Conservation (phyloP, 495 filamentous ascomycete genomes). For the Lepidopterella palustris region DNA sequence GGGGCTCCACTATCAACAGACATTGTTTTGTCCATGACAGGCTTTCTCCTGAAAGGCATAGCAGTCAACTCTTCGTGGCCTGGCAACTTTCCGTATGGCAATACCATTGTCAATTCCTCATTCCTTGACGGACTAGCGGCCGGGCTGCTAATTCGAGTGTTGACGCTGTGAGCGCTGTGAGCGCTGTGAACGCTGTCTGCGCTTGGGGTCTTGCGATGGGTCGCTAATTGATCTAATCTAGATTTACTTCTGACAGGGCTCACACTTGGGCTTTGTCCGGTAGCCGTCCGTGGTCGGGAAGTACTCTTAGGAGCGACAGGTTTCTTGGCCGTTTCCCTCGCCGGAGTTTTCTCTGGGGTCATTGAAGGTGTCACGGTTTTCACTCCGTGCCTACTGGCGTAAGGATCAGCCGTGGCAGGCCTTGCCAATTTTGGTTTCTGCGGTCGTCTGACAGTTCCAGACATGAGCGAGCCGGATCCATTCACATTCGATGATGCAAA, state of each 20-base stretch:
- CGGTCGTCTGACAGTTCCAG: slow-evolving; percentile 54
- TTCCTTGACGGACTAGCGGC: slow-evolving; percentile 29
- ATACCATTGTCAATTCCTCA: slow-evolving; percentile 39
- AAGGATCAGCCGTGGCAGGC: slow-evolving; percentile 56
- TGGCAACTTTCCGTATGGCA: slow-evolving; percentile 25
- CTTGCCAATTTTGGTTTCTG: slow-evolving; percentile 46
- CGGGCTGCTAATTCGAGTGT: slow-evolving; percentile 28
- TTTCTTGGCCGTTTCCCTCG: slow-evolving; percentile 38
- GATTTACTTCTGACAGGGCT: slow-evolving; percentile 29
- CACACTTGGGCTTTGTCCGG: slow-evolving; percentile 26
- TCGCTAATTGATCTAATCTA: slow-evolving; percentile 14
- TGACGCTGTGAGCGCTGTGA: no score
- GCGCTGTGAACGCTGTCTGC: no score
- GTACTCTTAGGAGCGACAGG: slow-evolving; percentile 23
- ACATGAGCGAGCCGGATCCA: slow-evolving; percentile 46
- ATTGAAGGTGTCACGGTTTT: slow-evolving; percentile 39
- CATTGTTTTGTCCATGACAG: slow-evolving; percentile 29
- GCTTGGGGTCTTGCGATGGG: slow-evolving; percentile 26
- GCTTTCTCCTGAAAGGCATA: slow-evolving; percentile 23
- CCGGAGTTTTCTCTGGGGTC: slow-evolving; percentile 43
- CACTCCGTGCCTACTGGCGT: slow-evolving; percentile 37
- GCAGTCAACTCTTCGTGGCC: slow-evolving; percentile 14
- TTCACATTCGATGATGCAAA: slow-evolving; percentile 13
- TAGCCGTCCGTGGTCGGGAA: slow-evolving; percentile 14
- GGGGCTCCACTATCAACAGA: slow-evolving; percentile 33